phyloP scores from a whole-genome alignment of 768 basidiomycete species.

The Boletus bicolor region DNA sequence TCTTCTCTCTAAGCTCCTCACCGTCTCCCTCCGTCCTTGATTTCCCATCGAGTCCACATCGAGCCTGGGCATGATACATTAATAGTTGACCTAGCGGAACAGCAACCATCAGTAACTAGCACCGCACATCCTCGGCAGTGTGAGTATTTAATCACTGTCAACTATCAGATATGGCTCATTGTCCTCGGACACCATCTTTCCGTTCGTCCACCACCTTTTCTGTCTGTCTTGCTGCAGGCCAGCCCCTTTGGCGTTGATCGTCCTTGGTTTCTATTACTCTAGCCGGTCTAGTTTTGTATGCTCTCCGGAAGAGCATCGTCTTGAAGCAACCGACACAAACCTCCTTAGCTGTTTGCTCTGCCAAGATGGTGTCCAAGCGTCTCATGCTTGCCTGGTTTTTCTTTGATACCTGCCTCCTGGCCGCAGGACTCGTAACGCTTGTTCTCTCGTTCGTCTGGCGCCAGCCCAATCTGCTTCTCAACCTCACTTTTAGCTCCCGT shows the following conservation, averaged over 20 bases:
- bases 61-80: background rate
- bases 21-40: background rate
- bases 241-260: slow-evolving; percentile 65
- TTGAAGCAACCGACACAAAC: slow-evolving; percentile 14
- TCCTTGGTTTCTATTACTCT: slow-evolving; percentile 43
- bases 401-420: slow-evolving; percentile 67
- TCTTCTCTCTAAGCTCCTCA: background rate
- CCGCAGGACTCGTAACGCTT: slow-evolving; percentile 63
- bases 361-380: slow-evolving; percentile 65
- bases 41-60: background rate
- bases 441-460: slow-evolving; percentile 72
- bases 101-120: slow-evolving; percentile 9
- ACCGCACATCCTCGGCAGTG: background rate
- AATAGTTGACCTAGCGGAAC: background rate
- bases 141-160: slow-evolving; percentile 15
- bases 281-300: slow-evolving; percentile 40
- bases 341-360: background rate
- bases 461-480: slow-evolving; percentile 63
- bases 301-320: slow-evolving; percentile 52
- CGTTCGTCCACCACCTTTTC: slow-evolving; percentile 1
- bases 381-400: slow-evolving; percentile 71
- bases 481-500: slow-evolving; percentile 58
- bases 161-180: background rate
- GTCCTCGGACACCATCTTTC: background rate
- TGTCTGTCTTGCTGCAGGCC: slow-evolving; percentile 38